Evolutionary conservation across 2,329 filamentous ascomycete species (phyloP).

Genomic region (Huntiella decipiens): DNA sequence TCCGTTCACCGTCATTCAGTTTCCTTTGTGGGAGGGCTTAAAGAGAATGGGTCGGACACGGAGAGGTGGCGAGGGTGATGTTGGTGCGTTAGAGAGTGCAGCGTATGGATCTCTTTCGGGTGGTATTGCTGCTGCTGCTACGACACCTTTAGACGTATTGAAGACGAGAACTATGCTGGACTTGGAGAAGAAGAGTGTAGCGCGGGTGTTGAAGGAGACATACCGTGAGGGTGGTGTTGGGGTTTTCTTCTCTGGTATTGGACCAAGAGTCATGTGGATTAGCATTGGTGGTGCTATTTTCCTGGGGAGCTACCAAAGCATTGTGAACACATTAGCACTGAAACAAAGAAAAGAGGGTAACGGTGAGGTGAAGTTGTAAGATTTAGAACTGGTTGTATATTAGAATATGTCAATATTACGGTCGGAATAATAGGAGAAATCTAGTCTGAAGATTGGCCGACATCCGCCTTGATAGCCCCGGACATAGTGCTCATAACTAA

Average conservation of each 20-base stretch:
- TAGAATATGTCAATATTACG: too few species aligned
- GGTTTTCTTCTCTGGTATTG: constrained; percentile 58
- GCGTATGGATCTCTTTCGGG: constrained; percentile 71
- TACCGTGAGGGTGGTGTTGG: constrained; percentile 41
- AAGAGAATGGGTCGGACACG: constrained; percentile 47
- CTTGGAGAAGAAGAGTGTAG: constrained; percentile 41
- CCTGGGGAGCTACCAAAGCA: constrained; percentile 81
- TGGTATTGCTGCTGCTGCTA: constrained; percentile 67
- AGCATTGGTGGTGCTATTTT: constrained; percentile 88
- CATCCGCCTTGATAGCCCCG: constrained; percentile 1
- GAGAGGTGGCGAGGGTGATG: constrained; percentile 20
- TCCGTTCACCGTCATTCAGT: constrained; percentile 92
- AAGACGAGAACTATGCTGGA: constrained; percentile 95
- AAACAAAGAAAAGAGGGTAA: not conserved
- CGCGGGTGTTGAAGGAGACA: constrained; percentile 43
- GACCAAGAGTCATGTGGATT: constrained; percentile 83
- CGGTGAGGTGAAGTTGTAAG: too few species aligned
- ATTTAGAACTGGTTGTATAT: too few species aligned
- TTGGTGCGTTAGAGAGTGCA: constrained; percentile 61
- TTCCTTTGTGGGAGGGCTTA: constrained; percentile 88
- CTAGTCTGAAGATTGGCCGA: not conserved
- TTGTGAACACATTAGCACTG: constrained; percentile 38
- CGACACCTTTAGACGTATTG: constrained; percentile 85
- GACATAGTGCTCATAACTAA: not conserved
- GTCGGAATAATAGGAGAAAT: too few species aligned